Evolutionary conservation across 495 filamentous ascomycete genomes (phyloP).

Genomic region (Staphylotrichum longicolle): DNA sequence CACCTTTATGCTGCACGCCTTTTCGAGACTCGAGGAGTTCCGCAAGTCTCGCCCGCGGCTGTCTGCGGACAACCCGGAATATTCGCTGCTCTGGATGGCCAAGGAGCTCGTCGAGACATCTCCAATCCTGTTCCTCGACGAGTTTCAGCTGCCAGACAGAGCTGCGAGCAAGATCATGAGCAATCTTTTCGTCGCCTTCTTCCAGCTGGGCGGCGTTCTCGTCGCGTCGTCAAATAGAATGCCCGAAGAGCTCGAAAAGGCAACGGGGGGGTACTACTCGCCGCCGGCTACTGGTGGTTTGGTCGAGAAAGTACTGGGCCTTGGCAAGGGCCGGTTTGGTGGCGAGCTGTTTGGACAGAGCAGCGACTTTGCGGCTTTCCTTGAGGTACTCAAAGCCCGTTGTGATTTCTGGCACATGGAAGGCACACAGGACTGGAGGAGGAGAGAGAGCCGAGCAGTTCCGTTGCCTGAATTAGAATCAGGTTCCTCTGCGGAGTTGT

Average conservation of each 20-base stretch:
- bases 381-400: slow-evolving; percentile 63
- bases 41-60: slow-evolving; percentile 40
- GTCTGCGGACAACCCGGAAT: slow-evolving; percentile 46
- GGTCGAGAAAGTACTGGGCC: slow-evolving; percentile 45
- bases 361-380: slow-evolving; percentile 64
- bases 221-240: slow-evolving; percentile 71
- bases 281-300: slow-evolving; percentile 50
- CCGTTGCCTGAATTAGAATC: slow-evolving; percentile 11
- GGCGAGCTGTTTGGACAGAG: slow-evolving; percentile 49
- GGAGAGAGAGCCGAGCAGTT: slow-evolving; percentile 42
- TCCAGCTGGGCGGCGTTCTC: slow-evolving; percentile 69
- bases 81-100: slow-evolving; percentile 64
- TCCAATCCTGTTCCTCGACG: slow-evolving; percentile 70
- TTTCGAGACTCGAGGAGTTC: slow-evolving; percentile 60
- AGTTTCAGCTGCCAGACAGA: slow-evolving; percentile 71
- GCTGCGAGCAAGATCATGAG: slow-evolving; percentile 67
- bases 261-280: slow-evolving; percentile 58
- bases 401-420: slow-evolving; percentile 75
- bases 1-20: slow-evolving; percentile 69
- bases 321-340: slow-evolving; percentile 28
- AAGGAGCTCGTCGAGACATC: slow-evolving; percentile 63
- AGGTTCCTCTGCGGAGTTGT: slow-evolving; percentile 6
- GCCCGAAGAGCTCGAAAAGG: slow-evolving; percentile 70
- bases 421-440: slow-evolving; percentile 62
- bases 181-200: slow-evolving; percentile 68